phyloP scores from a whole-genome alignment of 768 basidiomycete species.

The Glaciozyma antarctica region DNA sequence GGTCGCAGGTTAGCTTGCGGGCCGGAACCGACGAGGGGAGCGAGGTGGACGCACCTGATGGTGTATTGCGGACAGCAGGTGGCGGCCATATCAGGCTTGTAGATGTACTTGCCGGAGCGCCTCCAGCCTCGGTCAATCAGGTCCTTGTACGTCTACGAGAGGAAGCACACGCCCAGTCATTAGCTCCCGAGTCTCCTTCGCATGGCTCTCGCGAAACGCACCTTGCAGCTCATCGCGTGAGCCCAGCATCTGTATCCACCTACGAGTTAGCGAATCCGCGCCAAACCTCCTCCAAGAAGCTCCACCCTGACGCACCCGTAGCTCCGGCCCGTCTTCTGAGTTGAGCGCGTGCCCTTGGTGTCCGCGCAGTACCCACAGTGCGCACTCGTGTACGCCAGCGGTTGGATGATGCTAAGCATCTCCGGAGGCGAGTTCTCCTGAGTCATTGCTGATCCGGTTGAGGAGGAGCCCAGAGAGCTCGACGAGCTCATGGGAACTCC shows the following conservation, averaged over 20 bases:
- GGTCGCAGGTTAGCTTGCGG: background rate
- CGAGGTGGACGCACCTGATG: slow-evolving; percentile 54
- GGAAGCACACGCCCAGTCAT: background rate
- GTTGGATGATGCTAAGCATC: slow-evolving; percentile 21
- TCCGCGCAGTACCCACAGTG: slow-evolving; percentile 27
- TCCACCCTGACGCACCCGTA: slow-evolving; percentile 18
- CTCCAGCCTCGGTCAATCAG: slow-evolving; percentile 43
- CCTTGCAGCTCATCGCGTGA: slow-evolving; percentile 6
- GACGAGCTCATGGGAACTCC: too few relatives aligned
- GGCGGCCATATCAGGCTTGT: slow-evolving; percentile 68
- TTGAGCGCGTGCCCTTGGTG: slow-evolving; percentile 6
- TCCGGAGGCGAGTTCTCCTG: background rate
- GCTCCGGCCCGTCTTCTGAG: slow-evolving; percentile 9
- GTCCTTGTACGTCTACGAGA: slow-evolving; percentile 38
- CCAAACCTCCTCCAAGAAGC: background rate
- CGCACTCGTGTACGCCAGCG: slow-evolving; percentile 6
- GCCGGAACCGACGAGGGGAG: background rate
- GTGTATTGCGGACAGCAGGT: slow-evolving; percentile 94
- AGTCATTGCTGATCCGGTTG: background rate
- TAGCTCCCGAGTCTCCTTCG: background rate
- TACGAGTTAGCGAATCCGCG: background rate
- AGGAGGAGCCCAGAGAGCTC: too few relatives aligned
- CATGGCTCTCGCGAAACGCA: background rate
- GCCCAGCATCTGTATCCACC: slow-evolving; percentile 20
- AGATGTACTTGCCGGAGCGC: slow-evolving; percentile 52